Evolutionary conservation across 768 basidiomycete genomes (phyloP), one percentile per base, ranked within the genome.

Genomic region (Lyophyllum semitale): DNA sequence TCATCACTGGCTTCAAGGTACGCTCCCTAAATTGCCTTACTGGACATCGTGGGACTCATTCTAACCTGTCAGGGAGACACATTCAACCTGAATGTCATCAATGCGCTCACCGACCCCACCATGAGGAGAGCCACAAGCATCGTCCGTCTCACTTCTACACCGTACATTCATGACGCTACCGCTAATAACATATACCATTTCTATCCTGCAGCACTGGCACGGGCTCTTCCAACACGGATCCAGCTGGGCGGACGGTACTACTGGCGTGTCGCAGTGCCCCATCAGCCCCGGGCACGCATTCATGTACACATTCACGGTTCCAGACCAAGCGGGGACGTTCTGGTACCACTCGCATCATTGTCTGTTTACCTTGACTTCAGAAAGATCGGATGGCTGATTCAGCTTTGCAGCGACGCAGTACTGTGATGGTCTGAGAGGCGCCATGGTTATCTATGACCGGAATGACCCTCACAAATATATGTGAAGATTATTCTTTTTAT

Each of bases 41-140:
- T 18, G 8, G 8, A 18, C 11, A 8, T 40, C n/a, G 1, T 18
- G 6, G 8, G 17, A 3, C 23, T 43, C 22, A 26, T 2, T 9
- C 17, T 12, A 18, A 23, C 11, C 23, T 27, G n/a, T 37, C 38
- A 83, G 70, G 77, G 81, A 13, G 71, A 76, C 48, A 60, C 59
- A 32, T 81, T 81, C 59, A 44, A 56, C 26, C 63, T 86, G 41
- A 81, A 82, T 44, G 80, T 85, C 4, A 66, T 75, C 17, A 74
- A 83, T 56, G 25, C 63, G 13, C 70, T n/a, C n/a, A n/a, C n/a
- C n/a, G n/a, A n/a, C n/a, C n/a, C n/a, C n/a, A n/a, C n/a, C n/a
- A n/a, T n/a, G 83, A 56, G 75, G 29, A 73, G 72, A 35, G 70
- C 67, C 5, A 85, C 84, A 11, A 79, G 76, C 29, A 76, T 85